These are phyloP conservation scores for Lathyrus tuberosus DNA, from an alignment of 306 rosid species.

Conservation along the genomic window DNA sequence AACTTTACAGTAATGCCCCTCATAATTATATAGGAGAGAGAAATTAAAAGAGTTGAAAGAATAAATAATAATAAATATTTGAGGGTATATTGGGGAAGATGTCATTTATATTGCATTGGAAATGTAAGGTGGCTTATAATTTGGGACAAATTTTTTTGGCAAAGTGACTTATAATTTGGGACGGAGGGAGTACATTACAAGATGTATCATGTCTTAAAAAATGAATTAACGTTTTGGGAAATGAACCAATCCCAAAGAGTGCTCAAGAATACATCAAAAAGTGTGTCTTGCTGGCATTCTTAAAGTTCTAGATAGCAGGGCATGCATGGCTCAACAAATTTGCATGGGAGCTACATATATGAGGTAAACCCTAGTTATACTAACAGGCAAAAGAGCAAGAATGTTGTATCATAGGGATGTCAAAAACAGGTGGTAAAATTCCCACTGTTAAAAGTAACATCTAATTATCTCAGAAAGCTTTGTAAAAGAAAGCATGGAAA, in stretches of 20 bases:
- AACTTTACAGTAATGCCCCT: too few species aligned
- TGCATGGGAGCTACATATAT: slow-evolving; percentile 2
- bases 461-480: slow-evolving; percentile 1
- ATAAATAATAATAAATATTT: too few species aligned
- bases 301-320: background rate
- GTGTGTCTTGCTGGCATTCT: background rate
- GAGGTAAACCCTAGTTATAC: slow-evolving; percentile 1
- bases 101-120: too few species aligned
- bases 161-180: too few species aligned
- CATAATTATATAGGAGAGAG: too few species aligned
- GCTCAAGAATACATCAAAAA: background rate
- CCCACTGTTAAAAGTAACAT: slow-evolving; percentile 8
- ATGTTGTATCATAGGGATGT: background rate
- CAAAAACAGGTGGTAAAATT: slow-evolving; percentile 22
- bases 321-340: background rate
- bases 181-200: too few species aligned
- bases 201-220: background rate
- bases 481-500: background rate
- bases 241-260: background rate
- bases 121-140: too few species aligned
- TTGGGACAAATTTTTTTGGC: too few species aligned
- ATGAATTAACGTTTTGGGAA: background rate
- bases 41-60: too few species aligned
- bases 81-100: too few species aligned
- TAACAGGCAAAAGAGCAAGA: slow-evolving; percentile 2